phyloP scores from a whole-genome alignment of 805 yeast species.

The Sugiyamaella chiloensis region DNA sequence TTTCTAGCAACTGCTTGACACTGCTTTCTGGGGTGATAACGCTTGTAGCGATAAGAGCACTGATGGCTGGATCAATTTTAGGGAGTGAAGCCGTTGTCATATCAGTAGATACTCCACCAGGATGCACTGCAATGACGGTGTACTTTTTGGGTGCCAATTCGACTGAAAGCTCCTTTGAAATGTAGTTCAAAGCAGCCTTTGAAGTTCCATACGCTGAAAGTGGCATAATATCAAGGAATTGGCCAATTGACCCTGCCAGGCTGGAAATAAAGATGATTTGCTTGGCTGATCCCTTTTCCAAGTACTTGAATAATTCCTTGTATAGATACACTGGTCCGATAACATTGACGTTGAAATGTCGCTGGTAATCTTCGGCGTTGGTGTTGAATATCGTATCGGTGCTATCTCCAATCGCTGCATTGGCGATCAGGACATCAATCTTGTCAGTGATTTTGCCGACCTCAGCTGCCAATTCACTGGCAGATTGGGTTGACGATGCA shows the following conservation, averaged over 20 bases:
- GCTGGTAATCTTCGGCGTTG: background rate
- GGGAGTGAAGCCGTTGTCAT: slow-evolving; percentile 13
- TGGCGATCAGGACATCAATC: slow-evolving; percentile 30
- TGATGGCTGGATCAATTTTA: background rate
- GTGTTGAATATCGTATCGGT: background rate
- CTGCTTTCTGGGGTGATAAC: slow-evolving; percentile 25
- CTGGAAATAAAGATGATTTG: background rate
- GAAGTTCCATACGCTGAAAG: slow-evolving; percentile 35
- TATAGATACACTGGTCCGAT: background rate
- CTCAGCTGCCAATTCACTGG: slow-evolving; percentile 19
- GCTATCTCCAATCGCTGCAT: slow-evolving; percentile 28
- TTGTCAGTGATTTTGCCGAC: slow-evolving; percentile 20
- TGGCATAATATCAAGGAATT: background rate
- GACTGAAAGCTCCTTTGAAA: slow-evolving; percentile 27
- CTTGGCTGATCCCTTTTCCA: background rate
- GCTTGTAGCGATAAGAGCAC: slow-evolving; percentile 10
- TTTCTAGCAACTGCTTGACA: slow-evolving; percentile 21
- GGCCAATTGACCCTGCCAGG: slow-evolving; percentile 9
- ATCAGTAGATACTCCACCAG: slow-evolving; percentile 39
- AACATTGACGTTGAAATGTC: slow-evolving; percentile 4
- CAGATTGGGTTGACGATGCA: slow-evolving; percentile 22
- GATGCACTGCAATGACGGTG: slow-evolving; percentile 35
- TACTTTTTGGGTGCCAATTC: slow-evolving; percentile 31
- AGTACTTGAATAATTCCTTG: background rate
- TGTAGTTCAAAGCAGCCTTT: slow-evolving; percentile 39